phyloP scores from a whole-genome alignment of 768 basidiomycete species.

The Chiua virens region DNA sequence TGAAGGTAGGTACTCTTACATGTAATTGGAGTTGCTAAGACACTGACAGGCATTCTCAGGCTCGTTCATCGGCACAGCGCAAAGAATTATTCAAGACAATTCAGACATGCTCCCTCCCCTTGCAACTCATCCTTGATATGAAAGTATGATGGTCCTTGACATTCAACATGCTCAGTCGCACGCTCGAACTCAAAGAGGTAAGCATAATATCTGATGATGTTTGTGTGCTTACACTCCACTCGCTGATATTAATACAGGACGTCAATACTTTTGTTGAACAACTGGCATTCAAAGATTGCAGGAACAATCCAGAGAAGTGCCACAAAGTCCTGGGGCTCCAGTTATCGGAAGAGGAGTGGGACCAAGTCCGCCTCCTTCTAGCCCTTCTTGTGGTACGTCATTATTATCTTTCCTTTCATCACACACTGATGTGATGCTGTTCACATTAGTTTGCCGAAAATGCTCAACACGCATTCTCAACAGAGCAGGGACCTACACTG shows the following conservation, averaged over 20 bases:
- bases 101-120: background rate
- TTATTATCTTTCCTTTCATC: background rate
- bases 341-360: background rate
- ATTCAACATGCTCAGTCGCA: conserved; percentile 1
- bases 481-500: background rate
- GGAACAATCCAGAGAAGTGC: background rate
- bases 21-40: background rate
- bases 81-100: conserved; percentile 8
- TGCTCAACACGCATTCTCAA: conserved; percentile 5
- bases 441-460: conserved; percentile 7
- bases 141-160: conserved; percentile 7
- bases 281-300: background rate
- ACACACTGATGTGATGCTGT: background rate
- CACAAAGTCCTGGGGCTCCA: background rate
- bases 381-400: background rate
- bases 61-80: background rate
- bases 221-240: background rate
- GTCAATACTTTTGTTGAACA: conserved; percentile 1
- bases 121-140: conserved; percentile 5
- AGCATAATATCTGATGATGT: background rate
- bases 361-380: background rate
- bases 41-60: background rate
- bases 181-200: conserved; percentile 3
- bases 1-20: conserved; percentile 2
- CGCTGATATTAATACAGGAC: conserved; percentile 7